Evolutionary conservation across 768 basidiomycete genomes (phyloP), one percentile per base, ranked within the genome.

Genomic region (Suillus americanus): DNA sequence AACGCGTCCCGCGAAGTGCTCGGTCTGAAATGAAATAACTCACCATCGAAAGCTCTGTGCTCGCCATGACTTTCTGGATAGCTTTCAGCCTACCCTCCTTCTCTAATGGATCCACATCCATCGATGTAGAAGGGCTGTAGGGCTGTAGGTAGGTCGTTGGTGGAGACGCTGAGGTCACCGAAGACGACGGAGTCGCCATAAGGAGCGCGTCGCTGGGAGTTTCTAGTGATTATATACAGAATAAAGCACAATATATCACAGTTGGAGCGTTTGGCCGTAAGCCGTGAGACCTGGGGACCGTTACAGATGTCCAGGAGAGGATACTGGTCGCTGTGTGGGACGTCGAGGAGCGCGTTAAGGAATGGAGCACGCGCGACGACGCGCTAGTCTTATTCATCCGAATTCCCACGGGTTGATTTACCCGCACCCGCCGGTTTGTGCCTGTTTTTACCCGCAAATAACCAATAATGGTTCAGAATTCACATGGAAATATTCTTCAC

Each of bases 121-220:
- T 74, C 65, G 80, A 77, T 69, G 80, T 69, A 37, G 78, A 76
- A 62, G 78, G 71, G 54, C 78, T 75, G 75, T 78, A 68, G 40
- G 76, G 83, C 64, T 82, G 82, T 64, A 86, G 79, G 80, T 85
- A 90, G 73, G 84, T 77, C 74, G 88, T 81, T 67, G 88, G 88
- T 30, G 92, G 92, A 59, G 92, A 94, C 71, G 89, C 87, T 64
- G 91, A 92, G 74, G 92, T 93, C 71, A 89, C 84, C 67, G 91
- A 90, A 70, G 90, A 92, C 66, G 89, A 86, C 64, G 92, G 89
- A 45, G 91, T 89, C 71, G 90, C 87, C 91, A 92, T 93, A 59
- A 70, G 71, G 67, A 65, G 74, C 75, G 75, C 76, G 76, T 71
- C 75, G n/a, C 12, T n/a, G 13, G 33, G 60, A 68, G 41, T 61